phyloP scores from a whole-genome alignment of 2,329 filamentous ascomycete species.

The Ilyonectria mors-panacis region DNA sequence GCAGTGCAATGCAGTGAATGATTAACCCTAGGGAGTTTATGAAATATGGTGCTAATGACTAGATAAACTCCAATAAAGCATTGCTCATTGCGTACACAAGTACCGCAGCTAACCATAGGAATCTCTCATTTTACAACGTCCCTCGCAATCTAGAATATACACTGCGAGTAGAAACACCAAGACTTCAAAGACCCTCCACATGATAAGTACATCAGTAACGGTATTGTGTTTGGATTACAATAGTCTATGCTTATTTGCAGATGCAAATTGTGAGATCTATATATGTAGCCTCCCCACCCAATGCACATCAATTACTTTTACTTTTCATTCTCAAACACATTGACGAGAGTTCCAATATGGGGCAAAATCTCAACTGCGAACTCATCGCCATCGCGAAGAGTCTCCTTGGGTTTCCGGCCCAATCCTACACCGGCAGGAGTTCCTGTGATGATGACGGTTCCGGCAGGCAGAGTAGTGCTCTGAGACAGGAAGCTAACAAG shows the following conservation, averaged over 20 bases:
- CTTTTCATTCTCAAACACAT: constrained; percentile 48
- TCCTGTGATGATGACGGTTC: constrained; percentile 76
- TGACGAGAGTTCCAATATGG: constrained; percentile 60
- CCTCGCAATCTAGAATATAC: no score
- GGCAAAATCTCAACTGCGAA: constrained; percentile 60
- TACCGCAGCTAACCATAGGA: no score
- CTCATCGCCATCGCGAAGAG: constrained; percentile 77
- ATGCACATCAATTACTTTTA: constrained; percentile 13
- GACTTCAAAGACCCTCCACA: no score
- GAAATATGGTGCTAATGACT: no score
- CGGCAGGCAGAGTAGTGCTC: constrained; percentile 73
- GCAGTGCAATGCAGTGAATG: no score
- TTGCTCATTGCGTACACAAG: no score
- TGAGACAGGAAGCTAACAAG: constrained; percentile 72
- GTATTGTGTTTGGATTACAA: not conserved
- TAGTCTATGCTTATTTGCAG: not conserved
- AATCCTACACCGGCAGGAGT: constrained; percentile 80
- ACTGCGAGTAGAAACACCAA: no score
- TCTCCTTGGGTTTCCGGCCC: constrained; percentile 76
- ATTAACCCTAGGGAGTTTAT: no score
- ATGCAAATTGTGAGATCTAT: not conserved
- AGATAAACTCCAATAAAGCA: no score
- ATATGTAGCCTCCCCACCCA: not conserved
- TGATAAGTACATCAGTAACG: not conserved
- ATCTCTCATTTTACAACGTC: no score